Conservation (phyloP, 768 basidiomycete genomes). For the Trametes coccinea region DNA sequence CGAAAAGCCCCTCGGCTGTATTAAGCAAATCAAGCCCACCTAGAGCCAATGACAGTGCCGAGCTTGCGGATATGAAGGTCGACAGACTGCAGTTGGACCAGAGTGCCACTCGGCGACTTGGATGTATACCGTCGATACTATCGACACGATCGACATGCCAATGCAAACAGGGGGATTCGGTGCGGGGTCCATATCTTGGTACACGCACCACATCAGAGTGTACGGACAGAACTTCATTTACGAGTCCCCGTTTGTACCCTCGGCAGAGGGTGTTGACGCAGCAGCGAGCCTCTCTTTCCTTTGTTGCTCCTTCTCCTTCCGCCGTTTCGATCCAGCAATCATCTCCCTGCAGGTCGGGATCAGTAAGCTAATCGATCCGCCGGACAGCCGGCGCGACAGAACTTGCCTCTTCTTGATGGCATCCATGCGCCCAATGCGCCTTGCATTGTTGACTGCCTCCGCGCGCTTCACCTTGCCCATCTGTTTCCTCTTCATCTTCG, state of each 20-base stretch:
- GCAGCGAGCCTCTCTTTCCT: conserved; percentile 9
- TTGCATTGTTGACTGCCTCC: conserved; percentile 69
- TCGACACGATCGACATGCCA: conserved; percentile 6
- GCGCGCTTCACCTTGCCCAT: conserved; percentile 86
- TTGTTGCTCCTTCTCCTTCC: conserved; percentile 45
- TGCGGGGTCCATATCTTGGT: conserved; percentile 3
- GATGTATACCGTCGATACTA: background rate
- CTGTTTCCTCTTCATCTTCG: conserved; percentile 79
- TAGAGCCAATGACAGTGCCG: background rate
- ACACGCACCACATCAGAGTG: conserved; percentile 18
- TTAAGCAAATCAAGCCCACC: conserved; percentile 1
- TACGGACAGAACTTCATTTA: conserved; percentile 20
- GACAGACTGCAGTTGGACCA: background rate
- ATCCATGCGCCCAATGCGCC: conserved; percentile 66
- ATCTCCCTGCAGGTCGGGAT: conserved; percentile 57
- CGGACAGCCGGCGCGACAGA: background rate
- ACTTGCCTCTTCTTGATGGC: conserved; percentile 72
- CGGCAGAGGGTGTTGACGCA: conserved; percentile 10
- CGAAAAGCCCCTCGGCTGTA: background rate
- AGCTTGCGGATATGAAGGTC: background rate
- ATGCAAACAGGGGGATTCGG: background rate
- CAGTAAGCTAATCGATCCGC: conserved; percentile 3
- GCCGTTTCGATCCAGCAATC: conserved; percentile 71
- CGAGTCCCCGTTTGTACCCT: background rate
- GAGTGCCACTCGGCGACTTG: conserved; percentile 10